These are phyloP conservation scores for Saccharum spontaneum DNA, from an alignment of 176 grass and related monocot species.

Conservation along the genomic window DNA sequence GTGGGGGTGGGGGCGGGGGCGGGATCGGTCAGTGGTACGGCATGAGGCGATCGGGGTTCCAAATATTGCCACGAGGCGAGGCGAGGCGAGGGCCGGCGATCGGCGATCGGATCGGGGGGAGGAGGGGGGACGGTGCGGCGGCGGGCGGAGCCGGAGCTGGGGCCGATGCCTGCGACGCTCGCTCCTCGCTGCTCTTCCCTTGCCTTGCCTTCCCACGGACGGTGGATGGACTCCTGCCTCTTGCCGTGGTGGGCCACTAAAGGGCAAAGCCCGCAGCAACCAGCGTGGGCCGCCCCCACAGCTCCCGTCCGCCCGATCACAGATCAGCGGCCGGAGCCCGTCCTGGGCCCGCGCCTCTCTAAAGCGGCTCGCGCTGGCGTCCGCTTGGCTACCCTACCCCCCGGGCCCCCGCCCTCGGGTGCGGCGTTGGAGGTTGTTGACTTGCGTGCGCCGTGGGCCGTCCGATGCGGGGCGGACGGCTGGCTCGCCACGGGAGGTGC, in stretches of 20 bases:
- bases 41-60: slow-evolving; percentile 48
- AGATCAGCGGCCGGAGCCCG: background rate
- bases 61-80: slow-evolving; percentile 4
- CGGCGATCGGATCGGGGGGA: slow-evolving; percentile 47
- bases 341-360: slow-evolving; percentile 23
- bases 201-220: slow-evolving; percentile 22
- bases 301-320: slow-evolving; percentile 6
- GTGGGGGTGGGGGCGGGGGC: background rate
- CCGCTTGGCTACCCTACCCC: background rate
- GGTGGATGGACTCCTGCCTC: slow-evolving; percentile 28
- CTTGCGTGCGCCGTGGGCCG: background rate
- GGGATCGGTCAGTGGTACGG: slow-evolving; percentile 39
- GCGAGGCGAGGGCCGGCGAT: no score
- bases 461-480: slow-evolving; percentile 29
- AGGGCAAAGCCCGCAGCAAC: slow-evolving; percentile 25
- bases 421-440: slow-evolving; percentile 6
- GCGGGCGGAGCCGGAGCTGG: slow-evolving; percentile 9
- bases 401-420: background rate
- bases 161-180: slow-evolving; percentile 37
- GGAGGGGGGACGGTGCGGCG: background rate
- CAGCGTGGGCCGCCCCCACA: background rate
- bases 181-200: slow-evolving; percentile 28
- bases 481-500: background rate
- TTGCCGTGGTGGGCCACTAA: slow-evolving; percentile 46
- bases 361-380: slow-evolving; percentile 39